Conservation (phyloP, 768 basidiomycete genomes). For the Podaxis carcinomalis region DNA sequence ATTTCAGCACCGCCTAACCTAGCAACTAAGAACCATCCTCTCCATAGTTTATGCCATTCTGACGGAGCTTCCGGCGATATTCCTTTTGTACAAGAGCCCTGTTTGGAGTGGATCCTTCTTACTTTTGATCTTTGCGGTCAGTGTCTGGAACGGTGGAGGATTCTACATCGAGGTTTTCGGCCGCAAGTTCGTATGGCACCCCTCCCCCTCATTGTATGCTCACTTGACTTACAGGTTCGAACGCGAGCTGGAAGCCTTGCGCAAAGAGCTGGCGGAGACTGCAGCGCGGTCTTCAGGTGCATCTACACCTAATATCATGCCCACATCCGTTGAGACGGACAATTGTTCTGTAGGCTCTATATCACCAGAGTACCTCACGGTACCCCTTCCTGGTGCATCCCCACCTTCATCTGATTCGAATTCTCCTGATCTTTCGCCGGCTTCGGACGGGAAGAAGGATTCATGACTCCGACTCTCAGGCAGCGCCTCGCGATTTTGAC, state of each 20-base stretch:
- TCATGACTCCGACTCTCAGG: constrained; percentile 13
- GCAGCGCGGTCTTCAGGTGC: constrained; percentile 35
- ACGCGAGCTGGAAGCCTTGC: constrained; percentile 82
- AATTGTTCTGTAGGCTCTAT: constrained; percentile 12
- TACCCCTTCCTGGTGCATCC: background rate
- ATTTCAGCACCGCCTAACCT: background rate
- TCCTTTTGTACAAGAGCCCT: constrained; percentile 75
- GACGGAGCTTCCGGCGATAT: constrained; percentile 84
- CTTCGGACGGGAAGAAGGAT: constrained; percentile 22
- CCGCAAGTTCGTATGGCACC: constrained; percentile 66
- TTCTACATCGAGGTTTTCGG: constrained; percentile 98
- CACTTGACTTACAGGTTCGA: constrained; percentile 62
- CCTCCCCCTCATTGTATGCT: constrained; percentile 13
- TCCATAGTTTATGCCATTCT: constrained; percentile 73
- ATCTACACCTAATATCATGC: constrained; percentile 47
- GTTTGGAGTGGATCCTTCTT: constrained; percentile 77
- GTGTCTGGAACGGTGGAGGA: constrained; percentile 94
- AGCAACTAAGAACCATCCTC: background rate
- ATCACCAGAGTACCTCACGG: constrained; percentile 1
- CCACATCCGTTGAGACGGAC: constrained; percentile 21
- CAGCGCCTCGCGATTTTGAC: background rate
- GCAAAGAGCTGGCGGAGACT: constrained; percentile 83
- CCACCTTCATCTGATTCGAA: constrained; percentile 15
- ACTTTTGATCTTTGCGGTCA: constrained; percentile 75
- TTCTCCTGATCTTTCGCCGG: constrained; percentile 12